Conservation (phyloP, 148 eudicot genomes). For the Chenopodium formosanum region DNA sequence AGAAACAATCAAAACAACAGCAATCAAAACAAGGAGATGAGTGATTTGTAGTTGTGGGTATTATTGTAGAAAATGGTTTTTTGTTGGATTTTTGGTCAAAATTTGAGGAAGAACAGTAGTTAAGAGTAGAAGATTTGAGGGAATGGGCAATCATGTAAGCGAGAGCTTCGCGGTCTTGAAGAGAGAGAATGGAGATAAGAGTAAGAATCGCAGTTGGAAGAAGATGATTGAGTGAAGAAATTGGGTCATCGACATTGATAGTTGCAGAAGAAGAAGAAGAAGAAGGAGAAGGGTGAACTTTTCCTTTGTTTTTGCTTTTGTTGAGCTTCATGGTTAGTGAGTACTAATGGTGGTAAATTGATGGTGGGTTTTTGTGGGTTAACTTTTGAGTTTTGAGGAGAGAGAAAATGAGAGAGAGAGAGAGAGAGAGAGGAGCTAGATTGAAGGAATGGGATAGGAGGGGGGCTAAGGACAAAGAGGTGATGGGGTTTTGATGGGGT, state of each 20-base stretch:
- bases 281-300: constrained; percentile 66
- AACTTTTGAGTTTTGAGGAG: background rate
- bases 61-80: background rate
- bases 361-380: background rate
- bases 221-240: constrained; percentile 39
- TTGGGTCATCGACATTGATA: constrained; percentile 16
- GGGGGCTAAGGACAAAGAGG: background rate
- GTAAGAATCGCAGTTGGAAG: constrained; percentile 59
- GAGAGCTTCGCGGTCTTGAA: constrained; percentile 55
- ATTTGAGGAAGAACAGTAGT: constrained; percentile 8
- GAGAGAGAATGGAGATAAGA: constrained; percentile 48
- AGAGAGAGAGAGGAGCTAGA: background rate
- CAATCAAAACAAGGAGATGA: constrained; percentile 51
- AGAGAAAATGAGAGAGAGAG: background rate
- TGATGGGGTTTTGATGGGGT: background rate
- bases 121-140: constrained; percentile 26
- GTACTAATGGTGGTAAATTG: background rate
- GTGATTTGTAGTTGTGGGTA: constrained; percentile 21
- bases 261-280: constrained; percentile 21
- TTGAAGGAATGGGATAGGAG: background rate
- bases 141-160: constrained; percentile 67
- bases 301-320: constrained; percentile 62
- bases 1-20: constrained; percentile 70
- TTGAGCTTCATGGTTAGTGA: background rate
- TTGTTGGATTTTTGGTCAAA: constrained; percentile 18